Base-by-base conservation (phyloP, 2,329 filamentous ascomycete species). In the Fusarium concolor region DNA sequence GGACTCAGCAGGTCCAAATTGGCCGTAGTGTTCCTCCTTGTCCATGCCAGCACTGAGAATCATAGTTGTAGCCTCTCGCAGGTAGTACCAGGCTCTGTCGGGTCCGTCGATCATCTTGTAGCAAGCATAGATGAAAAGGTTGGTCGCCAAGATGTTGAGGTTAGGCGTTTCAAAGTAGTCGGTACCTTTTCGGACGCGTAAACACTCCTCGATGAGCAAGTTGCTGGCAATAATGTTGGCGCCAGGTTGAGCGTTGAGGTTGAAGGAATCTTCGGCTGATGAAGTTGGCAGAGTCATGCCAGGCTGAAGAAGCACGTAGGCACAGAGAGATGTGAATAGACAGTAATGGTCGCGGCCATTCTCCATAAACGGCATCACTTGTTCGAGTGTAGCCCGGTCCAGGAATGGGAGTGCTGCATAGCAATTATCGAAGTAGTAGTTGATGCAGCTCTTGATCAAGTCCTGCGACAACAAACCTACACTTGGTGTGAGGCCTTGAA, bases 31-130 rank as follows among this genome's bases (percentile, higher is more conserved):
- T 22, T 88, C 85, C 71, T 90, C 89, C 75, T 87, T 87, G 72
- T 85, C 83, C 86, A 90, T 86, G 53, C 83, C 84, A 28, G 82
- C 77, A 71, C 90, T 85, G 71, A 88, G 84, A 28, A 86, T 84
- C 77, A 95, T 83, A 8, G 92, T 94, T 3, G 89, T 90, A 8
- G 91, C 90, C 78, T 96, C 92, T 26, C 92, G 88, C 11, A 95
- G 81, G 75, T 93, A 89, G 74, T 89, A 94, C 92, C 92, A 95
- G 2, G 91, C 92, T 76, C 89, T 89, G 65, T 91, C 89, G 39
- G 35, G n/a, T 29, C 35, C 35, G 2, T 43, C 47, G 2, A 29
- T n/a, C 2, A 29, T 51, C 20, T 51, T 51, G 76, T 90, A 88
- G 59, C 89, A 90, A 37, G 87, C 90, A 71, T 92, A 94, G 26